Conservation (phyloP, 768 basidiomycete genomes). For the Termitomyces sp. region DNA sequence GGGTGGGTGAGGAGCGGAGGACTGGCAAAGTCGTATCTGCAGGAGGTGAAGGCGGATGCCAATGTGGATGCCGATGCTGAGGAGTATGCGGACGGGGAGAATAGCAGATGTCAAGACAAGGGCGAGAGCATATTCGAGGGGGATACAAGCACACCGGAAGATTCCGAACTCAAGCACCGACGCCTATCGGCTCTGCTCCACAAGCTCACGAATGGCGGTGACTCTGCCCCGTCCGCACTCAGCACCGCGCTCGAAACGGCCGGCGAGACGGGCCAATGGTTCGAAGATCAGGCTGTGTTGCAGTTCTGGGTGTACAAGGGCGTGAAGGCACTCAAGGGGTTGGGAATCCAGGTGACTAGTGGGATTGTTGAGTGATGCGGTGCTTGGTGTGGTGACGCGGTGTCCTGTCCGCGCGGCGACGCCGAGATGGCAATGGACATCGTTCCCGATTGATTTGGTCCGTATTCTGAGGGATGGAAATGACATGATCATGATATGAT, state of each 20-base stretch:
- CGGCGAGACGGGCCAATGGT: constrained; percentile 43
- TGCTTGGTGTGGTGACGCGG: not conserved
- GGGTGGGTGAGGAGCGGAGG: constrained; percentile 47
- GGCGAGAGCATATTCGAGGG: not conserved
- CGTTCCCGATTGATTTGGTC: no score
- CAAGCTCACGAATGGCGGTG: not conserved
- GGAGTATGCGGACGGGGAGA: not conserved
- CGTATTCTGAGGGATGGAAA: no score
- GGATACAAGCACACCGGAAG: not conserved
- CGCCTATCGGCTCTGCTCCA: not conserved
- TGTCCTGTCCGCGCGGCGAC: no score
- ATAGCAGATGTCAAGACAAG: not conserved
- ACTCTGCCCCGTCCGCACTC: not conserved
- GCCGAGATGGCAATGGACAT: no score
- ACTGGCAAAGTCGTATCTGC: not conserved
- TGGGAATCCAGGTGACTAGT: constrained; percentile 45
- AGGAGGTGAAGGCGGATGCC: not conserved
- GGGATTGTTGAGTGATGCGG: constrained; percentile 31
- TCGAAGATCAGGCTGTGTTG: constrained; percentile 39
- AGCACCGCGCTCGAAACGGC: not conserved
- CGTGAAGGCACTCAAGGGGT: constrained; percentile 39
- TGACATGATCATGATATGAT: no score
- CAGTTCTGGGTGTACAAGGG: constrained; percentile 53
- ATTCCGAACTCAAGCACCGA: not conserved
- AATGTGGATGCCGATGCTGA: not conserved